These are phyloP conservation scores for Mycena latifolia DNA, from an alignment of 768 basidiomycete species.

Conservation along the genomic window DNA sequence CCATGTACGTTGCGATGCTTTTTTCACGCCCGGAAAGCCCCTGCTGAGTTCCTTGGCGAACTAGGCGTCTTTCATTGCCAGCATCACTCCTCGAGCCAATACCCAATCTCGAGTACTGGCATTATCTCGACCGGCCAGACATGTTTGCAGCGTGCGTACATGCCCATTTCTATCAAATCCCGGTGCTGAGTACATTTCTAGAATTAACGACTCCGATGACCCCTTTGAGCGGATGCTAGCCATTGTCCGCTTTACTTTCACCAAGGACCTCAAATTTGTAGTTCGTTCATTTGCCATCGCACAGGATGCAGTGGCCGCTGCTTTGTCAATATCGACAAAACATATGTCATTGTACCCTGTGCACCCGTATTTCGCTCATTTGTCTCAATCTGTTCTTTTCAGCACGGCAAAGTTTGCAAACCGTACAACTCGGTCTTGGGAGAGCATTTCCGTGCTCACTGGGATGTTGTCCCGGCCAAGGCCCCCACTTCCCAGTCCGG, in stretches of 20 bases:
- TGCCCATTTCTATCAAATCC: neutral
- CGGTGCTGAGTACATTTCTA: slow-evolving; percentile 44
- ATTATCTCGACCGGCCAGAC: slow-evolving; percentile 92
- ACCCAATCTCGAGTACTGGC: slow-evolving; percentile 97
- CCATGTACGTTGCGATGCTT: slow-evolving; percentile 73
- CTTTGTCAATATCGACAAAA: slow-evolving; percentile 13
- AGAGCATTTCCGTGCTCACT: slow-evolving; percentile 91
- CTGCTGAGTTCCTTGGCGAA: slow-evolving; percentile 17
- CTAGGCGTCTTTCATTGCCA: slow-evolving; percentile 91
- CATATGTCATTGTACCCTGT: slow-evolving; percentile 12
- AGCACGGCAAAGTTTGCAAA: slow-evolving; percentile 95
- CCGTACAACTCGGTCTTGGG: slow-evolving; percentile 92
- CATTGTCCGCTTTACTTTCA: slow-evolving; percentile 87
- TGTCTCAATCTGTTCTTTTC: slow-evolving; percentile 19
- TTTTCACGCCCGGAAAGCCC: slow-evolving; percentile 15
- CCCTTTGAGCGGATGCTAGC: slow-evolving; percentile 97
- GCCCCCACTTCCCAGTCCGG: slow-evolving; percentile 39
- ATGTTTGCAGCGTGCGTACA: slow-evolving; percentile 87
- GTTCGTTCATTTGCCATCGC: slow-evolving; percentile 56
- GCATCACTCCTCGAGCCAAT: slow-evolving; percentile 94
- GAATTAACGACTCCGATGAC: slow-evolving; percentile 93
- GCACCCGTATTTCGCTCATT: slow-evolving; percentile 5
- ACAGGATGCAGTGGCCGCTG: slow-evolving; percentile 15
- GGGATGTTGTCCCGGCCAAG: slow-evolving; percentile 76
- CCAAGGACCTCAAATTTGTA: slow-evolving; percentile 94